Base-by-base conservation (phyloP, 495 filamentous ascomycete genomes). In the Tetracladium setigerum region DNA sequence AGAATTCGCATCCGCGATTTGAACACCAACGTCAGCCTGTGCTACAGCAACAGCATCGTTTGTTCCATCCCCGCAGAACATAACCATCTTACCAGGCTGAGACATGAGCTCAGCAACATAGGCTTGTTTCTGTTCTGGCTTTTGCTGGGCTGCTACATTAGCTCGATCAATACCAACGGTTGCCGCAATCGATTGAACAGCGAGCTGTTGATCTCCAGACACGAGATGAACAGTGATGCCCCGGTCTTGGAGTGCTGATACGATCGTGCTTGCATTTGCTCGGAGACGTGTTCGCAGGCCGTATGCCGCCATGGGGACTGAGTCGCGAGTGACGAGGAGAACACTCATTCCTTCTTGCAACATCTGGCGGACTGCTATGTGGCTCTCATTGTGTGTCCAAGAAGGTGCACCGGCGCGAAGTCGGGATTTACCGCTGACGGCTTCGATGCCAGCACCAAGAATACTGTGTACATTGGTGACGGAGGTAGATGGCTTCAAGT, bases 61-160 rank as follows among this genome's bases (percentile, higher is more conserved):
- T 7, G 82, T 86, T 12, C 86, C 86, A 55, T 90, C 86, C 38
- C 86, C 85, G 53, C 74, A 72, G 61, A 89, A 88, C 18, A 87
- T 34, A 34, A 34, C n/a, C 9, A 34, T n/a, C 9, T n/a, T n/a
- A n/a, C 32, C 32, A 34, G 50, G 15, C 85, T 71, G 5, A 71
- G 17, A 37, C 49, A 6, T 44, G 49, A 75, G 56, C 12, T 60
- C 33, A 36, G 77, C 59, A 42, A 87, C 66, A 57, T 84, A 84
- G 1, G 51, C 58, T 46, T 78, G 62, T 62, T 88, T 87, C 56
- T 84, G 77, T 14, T 58, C 65, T 0, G 82, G 83, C 0, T 71
- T 67, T 54, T 74, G 74, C 0, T 72, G 67, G 4, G 73, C 70
- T 10, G 60, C 60, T 8, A 76, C 67, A 36, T 76, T 68, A 5